Evolutionary conservation across 805 yeast species (phyloP).

Genomic region (Metschnikowia henanensis): DNA sequence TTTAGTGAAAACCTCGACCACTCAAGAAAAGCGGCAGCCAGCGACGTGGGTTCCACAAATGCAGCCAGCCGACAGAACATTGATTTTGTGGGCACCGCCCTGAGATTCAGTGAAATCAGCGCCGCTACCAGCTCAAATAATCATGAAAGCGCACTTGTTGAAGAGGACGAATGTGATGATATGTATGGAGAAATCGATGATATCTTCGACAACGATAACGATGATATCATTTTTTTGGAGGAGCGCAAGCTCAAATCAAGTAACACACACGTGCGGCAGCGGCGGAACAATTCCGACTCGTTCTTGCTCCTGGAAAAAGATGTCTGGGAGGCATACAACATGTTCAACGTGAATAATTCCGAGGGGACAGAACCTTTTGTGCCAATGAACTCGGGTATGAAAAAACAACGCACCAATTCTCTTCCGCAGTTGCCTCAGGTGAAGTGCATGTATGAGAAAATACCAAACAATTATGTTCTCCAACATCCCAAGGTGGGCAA

Average conservation of each 20-base stretch:
- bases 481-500: constrained; percentile 42
- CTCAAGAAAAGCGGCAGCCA: constrained; percentile 17
- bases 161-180: constrained; percentile 22
- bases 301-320: constrained; percentile 36
- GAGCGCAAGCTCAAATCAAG: constrained; percentile 27
- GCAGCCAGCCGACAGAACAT: not conserved
- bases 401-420: constrained; percentile 43
- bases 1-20: constrained; percentile 40
- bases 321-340: constrained; percentile 42
- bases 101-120: not conserved
- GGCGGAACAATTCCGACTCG: constrained; percentile 37
- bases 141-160: constrained; percentile 22
- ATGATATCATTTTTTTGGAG: constrained; percentile 38
- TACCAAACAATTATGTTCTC: constrained; percentile 36
- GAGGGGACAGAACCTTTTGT: constrained; percentile 2
- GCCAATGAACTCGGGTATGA: constrained; percentile 15
- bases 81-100: constrained; percentile 1
- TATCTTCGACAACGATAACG: constrained; percentile 26
- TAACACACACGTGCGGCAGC: constrained; percentile 13
- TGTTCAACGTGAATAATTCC: constrained; percentile 41
- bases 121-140: not conserved
- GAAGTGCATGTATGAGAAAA: constrained; percentile 39
- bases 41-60: constrained; percentile 2
- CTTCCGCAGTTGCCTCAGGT: constrained; percentile 48
- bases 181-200: constrained; percentile 19